A percentile compares a stretch with the other conserved stretches of the same genome.
Conservation (phyloP, 1,139 yeast species). For the Meyerozyma sp. region DNA sequence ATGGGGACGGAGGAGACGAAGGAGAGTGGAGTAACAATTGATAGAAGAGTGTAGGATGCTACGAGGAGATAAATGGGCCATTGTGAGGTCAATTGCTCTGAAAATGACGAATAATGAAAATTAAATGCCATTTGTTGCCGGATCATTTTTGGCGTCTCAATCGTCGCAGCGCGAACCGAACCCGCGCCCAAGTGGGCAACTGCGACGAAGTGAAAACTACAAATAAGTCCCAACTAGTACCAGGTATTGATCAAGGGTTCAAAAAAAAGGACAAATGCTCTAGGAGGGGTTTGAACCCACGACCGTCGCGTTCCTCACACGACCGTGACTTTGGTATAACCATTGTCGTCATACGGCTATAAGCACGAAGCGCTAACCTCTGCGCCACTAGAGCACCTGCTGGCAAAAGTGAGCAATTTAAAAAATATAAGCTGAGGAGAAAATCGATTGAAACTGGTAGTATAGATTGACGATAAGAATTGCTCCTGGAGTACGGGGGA, state of each 20-base stretch:
- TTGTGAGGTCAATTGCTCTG: background rate
- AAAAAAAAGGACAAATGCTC: conserved; percentile 40
- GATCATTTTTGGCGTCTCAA: background rate
- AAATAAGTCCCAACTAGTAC: background rate
- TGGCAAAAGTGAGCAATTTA: conserved; percentile 2
- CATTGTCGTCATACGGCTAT: conserved; percentile 46
- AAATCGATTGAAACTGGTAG: background rate
- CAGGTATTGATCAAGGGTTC: background rate
- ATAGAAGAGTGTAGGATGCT: background rate
- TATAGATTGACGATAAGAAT: no score
- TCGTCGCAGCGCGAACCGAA: background rate
- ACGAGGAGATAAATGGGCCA: background rate
- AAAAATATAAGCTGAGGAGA: background rate
- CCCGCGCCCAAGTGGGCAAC: background rate
- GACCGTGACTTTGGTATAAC: conserved; percentile 52
- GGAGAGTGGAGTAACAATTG: conserved; percentile 10
- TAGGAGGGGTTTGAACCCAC: conserved; percentile 56
- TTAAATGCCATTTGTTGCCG: background rate
- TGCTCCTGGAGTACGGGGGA: background rate
- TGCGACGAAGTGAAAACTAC: background rate
- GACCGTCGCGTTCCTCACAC: conserved; percentile 57
- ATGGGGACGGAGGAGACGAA: background rate
- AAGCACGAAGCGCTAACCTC: conserved; percentile 55
- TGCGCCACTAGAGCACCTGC: conserved; percentile 48
- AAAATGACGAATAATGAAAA: background rate